Evolutionary conservation across 208 protist genomes (phyloP).

Genomic region (Trypanosoma cruzi): DNA sequence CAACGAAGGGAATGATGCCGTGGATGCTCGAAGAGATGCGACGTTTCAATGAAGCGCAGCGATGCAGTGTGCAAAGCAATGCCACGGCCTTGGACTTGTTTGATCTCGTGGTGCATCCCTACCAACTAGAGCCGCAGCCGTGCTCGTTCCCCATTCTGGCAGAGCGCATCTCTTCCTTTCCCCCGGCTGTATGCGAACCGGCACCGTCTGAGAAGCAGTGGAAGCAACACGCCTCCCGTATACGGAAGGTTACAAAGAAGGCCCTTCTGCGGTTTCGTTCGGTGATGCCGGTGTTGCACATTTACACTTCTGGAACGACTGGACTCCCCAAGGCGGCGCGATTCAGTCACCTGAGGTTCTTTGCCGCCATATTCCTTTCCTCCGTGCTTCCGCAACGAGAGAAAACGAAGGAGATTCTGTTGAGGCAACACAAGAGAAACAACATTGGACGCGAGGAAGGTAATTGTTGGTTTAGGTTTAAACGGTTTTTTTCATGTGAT

Average conservation of each 20-base stretch:
- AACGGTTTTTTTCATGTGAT: conserved; percentile 22
- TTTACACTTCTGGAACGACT: conserved; percentile 91
- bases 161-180: neutral
- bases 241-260: conserved; percentile 1
- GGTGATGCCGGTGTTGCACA: conserved; percentile 62
- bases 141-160: conserved; percentile 4
- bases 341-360: conserved; percentile 75
- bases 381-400: conserved; percentile 37
- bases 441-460: neutral
- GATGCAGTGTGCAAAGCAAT: neutral
- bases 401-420: conserved; percentile 32
- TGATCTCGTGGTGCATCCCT: conserved; percentile 32
- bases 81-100: conserved; percentile 32
- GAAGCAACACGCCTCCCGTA: neutral
- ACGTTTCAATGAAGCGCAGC: conserved; percentile 33
- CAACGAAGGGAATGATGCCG: neutral
- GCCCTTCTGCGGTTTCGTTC: conserved; percentile 41
- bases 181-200: neutral
- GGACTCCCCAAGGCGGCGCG: conserved; percentile 82
- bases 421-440: conserved; percentile 26
- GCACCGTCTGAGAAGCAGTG: neutral
- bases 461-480: conserved; percentile 8
- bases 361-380: conserved; percentile 54
- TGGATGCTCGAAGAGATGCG: conserved; percentile 25
- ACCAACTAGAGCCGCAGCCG: neutral